A percentile compares a stretch with the other conserved stretches of the same genome.
phyloP scores from a whole-genome alignment of 1,139 yeast species.

The Suhomyces wounanorum region DNA sequence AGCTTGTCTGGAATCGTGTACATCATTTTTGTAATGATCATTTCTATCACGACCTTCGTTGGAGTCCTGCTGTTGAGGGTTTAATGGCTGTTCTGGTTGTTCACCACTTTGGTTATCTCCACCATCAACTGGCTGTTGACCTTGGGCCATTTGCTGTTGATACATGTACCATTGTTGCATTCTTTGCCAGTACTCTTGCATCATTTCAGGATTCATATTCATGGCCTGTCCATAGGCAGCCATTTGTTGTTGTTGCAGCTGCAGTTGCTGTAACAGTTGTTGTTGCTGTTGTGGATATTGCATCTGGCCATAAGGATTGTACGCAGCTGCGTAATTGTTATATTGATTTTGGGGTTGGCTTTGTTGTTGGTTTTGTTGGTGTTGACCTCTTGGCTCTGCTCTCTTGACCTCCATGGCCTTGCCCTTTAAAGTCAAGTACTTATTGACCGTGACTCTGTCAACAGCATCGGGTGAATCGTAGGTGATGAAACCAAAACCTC shows the following conservation, averaged over 20 bases:
- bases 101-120: slow-evolving; percentile 31
- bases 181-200: slow-evolving; percentile 86
- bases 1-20: slow-evolving; percentile 6
- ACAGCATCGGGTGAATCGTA: slow-evolving; percentile 96
- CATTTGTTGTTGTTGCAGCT: slow-evolving; percentile 14
- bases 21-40: slow-evolving; percentile 19
- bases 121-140: slow-evolving; percentile 30
- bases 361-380: slow-evolving; percentile 37
- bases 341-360: slow-evolving; percentile 25
- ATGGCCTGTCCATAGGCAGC: slow-evolving; percentile 29
- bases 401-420: slow-evolving; percentile 94
- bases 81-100: slow-evolving; percentile 53
- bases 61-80: slow-evolving; percentile 53
- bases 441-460: slow-evolving; percentile 83
- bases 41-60: slow-evolving; percentile 22
- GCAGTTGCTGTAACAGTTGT: slow-evolving; percentile 20
- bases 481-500: slow-evolving; percentile 98
- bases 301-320: slow-evolving; percentile 44
- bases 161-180: slow-evolving; percentile 78
- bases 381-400: slow-evolving; percentile 88
- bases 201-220: slow-evolving; percentile 78
- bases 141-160: slow-evolving; percentile 50
- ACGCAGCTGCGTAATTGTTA: slow-evolving; percentile 22
- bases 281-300: slow-evolving; percentile 27
- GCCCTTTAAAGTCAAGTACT: slow-evolving; percentile 81